Base-by-base conservation (phyloP, 495 filamentous ascomycete genomes). In the Aeminium ludgeri region DNA sequence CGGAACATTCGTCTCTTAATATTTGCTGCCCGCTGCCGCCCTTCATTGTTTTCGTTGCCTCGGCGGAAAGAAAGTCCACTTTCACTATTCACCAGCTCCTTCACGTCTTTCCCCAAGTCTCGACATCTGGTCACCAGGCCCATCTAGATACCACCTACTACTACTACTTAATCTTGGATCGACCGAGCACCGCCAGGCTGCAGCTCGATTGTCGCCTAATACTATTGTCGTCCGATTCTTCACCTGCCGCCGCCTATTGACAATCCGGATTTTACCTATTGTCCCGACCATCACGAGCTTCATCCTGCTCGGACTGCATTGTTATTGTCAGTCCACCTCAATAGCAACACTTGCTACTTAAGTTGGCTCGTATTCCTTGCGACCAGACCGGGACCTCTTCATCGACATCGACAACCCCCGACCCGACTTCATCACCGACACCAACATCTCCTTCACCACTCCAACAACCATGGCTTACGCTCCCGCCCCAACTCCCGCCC, bases 381-480 rank as follows among this genome's bases (percentile, higher is more conserved):
- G 13, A 40, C 36, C n/a, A 31, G 8, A 10, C 16, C 6, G 4
- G 10, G 17, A 10, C 25, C 16, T 44, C 20, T 29, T 6, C 41
- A 25, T n/a, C 10, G 12, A 5, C 20, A 6, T 19, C 27, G n/a
- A 38, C 3, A 8, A 32, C n/a, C n/a, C n/a, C n/a, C n/a, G n/a
- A n/a, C n/a, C n/a, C n/a, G n/a, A n/a, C n/a, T n/a, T n/a, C n/a
- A n/a, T n/a, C n/a, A n/a, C n/a, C 34, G 23, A 38, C 30, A 41
- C 20, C 37, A 32, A 20, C 36, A 31, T 36, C 29, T 1, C 33
- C 28, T 34, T 53, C 10, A 16, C 34, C 18, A 46, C 13, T 5
- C 12, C 2, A 37, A 18, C 34, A 36, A 57, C 43, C 45, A 69
- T 66, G 61, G 57, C 62, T 41, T 59, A 52, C 46, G 54, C 51